Evolutionary conservation across 2,329 filamentous ascomycete genomes (phyloP).

Genomic region (Clarireedia monteithiana): DNA sequence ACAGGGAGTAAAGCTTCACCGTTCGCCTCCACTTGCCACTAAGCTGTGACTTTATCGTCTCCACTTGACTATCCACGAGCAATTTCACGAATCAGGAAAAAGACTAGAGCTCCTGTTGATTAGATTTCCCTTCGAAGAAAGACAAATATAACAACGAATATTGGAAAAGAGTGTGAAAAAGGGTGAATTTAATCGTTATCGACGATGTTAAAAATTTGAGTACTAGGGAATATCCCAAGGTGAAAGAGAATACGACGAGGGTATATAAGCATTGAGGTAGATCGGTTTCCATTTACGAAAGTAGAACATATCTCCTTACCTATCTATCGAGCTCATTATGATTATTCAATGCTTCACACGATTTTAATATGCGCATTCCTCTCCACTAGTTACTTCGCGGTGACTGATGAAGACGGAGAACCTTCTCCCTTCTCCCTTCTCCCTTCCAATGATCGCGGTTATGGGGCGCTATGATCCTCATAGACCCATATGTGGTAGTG

Average conservation of each 20-base stretch:
- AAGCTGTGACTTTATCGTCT: not conserved
- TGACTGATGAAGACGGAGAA: not conserved
- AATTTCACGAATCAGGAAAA: no score
- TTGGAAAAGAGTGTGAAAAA: no score
- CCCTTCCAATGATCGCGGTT: not conserved
- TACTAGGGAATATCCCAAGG: not conserved
- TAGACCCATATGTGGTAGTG: not conserved
- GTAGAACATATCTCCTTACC: no score
- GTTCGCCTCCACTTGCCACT: not conserved
- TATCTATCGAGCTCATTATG: not conserved
- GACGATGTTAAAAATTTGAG: not conserved
- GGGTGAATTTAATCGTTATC: not conserved
- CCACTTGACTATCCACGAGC: not conserved
- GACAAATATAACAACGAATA: not conserved
- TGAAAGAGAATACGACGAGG: not conserved
- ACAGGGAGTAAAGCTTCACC: no score
- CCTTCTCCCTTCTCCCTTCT: not conserved
- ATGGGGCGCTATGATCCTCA: not conserved
- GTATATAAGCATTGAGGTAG: not conserved
- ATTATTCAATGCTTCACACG: not conserved
- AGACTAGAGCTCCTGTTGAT: no score
- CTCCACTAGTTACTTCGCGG: slow-evolving; percentile 36
- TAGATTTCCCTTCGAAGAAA: no score
- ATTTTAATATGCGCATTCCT: slow-evolving; percentile 26
- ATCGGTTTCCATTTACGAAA: no score